Conservation (phyloP, 352 stramenopile species). For the Globisporangium emineosum region DNA sequence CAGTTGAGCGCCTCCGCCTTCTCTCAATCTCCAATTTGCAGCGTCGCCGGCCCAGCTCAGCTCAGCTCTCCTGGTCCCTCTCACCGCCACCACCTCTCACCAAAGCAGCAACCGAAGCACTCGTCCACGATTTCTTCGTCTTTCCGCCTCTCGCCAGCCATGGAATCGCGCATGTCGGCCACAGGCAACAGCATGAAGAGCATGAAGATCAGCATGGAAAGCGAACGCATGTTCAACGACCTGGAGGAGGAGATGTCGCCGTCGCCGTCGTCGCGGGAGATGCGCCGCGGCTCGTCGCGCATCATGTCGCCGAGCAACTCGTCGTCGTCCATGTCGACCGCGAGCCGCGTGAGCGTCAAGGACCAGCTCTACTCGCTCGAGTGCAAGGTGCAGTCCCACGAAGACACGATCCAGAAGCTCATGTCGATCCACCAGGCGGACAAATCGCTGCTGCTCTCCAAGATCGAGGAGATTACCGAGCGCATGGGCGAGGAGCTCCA, state of each 20-base stretch:
- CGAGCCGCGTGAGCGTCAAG: constrained; percentile 63
- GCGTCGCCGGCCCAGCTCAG: not conserved
- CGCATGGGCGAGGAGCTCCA: constrained; percentile 74
- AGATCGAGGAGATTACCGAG: constrained; percentile 82
- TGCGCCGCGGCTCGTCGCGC: constrained; percentile 56
- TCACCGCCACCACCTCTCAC: not conserved
- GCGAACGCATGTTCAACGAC: constrained; percentile 75
- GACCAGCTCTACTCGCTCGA: constrained; percentile 77
- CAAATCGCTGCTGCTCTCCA: constrained; percentile 69
- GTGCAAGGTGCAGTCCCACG: constrained; percentile 75
- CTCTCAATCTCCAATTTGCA: constrained; percentile 9
- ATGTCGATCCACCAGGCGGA: constrained; percentile 82
- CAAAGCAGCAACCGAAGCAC: not conserved
- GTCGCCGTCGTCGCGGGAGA: constrained; percentile 48
- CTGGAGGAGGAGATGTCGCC: constrained; percentile 69
- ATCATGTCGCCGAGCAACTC: constrained; percentile 58
- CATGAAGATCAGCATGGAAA: constrained; percentile 84
- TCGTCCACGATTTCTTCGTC: constrained; percentile 9
- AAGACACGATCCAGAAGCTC: constrained; percentile 82
- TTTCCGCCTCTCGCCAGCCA: constrained; percentile 16
- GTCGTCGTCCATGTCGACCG: constrained; percentile 26
- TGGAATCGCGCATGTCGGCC: constrained; percentile 63
- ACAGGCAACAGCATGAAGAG: constrained; percentile 67
- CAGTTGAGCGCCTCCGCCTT: not conserved
- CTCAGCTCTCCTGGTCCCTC: not conserved